Base-by-base conservation (phyloP, 176 grass and related monocot species). In the Oryza punctata region DNA sequence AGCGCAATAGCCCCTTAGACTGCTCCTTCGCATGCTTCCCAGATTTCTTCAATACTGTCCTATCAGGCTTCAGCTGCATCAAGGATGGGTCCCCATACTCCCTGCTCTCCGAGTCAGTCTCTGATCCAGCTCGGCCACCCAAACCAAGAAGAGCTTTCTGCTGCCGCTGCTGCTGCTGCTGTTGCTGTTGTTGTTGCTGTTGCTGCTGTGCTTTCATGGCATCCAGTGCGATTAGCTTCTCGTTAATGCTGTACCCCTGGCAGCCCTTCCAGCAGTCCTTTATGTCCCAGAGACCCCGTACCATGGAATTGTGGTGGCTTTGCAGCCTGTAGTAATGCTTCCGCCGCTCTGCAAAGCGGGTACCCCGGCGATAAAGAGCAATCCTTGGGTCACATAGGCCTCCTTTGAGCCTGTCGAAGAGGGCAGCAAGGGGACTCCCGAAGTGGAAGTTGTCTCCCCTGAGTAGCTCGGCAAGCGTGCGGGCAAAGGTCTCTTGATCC, bases 291-390 rank as follows among this genome's bases (percentile, higher is more conserved):
- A 99, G 80, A 12, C 81, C 72, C 12, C 70, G 69, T 18, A 96
- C 89, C 93, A 96, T 89, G 1, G 89, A 78, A 87, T 96, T 96
- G 40, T 99, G 96, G 76, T 96, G 92, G 70, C 87, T 87, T 64
- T 89, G 89, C 41, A 99, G 78, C 37, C 75, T 24, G 79, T 90
- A 90, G 89, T 96, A 99, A 67, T 99, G 87, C 50, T 96, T 91
- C 11, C 86, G 84, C 45, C 70, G 84, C 81, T 99, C 80, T 5
- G 81, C 78, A 11, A 99, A 94, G 23, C 73, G 64, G 3, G 41
- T 5, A 16, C 96, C 93, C 1, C 75, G 83, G 24, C 44, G 87
- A 45, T 99, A 99, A n/a, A 94, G 81, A 16, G 85, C 81, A 50
- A 99, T 81, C 84, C 82, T 88, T 0, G 93, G 96, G 67, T 94